Base-by-base conservation (phyloP, 2,329 filamentous ascomycete genomes). In the Colletotrichum sp. region DNA sequence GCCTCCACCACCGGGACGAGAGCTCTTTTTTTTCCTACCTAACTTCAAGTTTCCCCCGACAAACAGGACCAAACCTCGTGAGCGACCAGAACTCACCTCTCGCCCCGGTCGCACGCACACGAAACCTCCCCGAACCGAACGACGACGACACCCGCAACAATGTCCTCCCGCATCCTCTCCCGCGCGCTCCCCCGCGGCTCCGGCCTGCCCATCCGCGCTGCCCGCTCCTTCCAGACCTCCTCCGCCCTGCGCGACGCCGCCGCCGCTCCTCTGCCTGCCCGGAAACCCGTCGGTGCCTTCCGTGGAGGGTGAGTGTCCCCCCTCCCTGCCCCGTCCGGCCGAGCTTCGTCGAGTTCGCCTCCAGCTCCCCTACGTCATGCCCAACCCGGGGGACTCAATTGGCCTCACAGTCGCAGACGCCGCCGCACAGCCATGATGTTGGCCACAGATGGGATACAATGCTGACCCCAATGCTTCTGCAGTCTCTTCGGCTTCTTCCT, bases 401-500 rank as follows among this genome's bases (percentile, higher is more conserved):
- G n/a, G 21, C 36, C 61, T 72, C 57, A 16, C 65, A n/a, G 58
- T 13, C 24, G 31, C 34, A 47, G 21, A 21, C 57, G 34, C 27
- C 18, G 13, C 16, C n/a, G 33, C 18, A 5, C 11, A n/a, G 27
- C 63, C 27, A 4, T 34, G 9, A 5, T 4, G 12, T 3, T n/a
- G 5, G 21, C 7, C 29, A 8, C 11, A 11, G 21, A 38, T 18
- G 34, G 15, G n/a, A 63, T 6, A 2, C 1, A 1, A 9, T 16
- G 21, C 73, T 75, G 33, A 76, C 31, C 5, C 15, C 31, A 15
- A 7, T 21, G 16, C 36, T 31, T 9, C 3, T 74, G 71, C 79
- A 98, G 96, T 72, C 87, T 98, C 74, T 95, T 98, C 80, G 96
- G 96, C 66, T 98, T 98, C 88, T 92, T 98, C 65, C 88, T 97